A percentile compares a stretch with the other conserved stretches of the same genome.
phyloP scores from a whole-genome alignment of 2,329 filamentous ascomycete species.

The Tolypocladium sp. region DNA sequence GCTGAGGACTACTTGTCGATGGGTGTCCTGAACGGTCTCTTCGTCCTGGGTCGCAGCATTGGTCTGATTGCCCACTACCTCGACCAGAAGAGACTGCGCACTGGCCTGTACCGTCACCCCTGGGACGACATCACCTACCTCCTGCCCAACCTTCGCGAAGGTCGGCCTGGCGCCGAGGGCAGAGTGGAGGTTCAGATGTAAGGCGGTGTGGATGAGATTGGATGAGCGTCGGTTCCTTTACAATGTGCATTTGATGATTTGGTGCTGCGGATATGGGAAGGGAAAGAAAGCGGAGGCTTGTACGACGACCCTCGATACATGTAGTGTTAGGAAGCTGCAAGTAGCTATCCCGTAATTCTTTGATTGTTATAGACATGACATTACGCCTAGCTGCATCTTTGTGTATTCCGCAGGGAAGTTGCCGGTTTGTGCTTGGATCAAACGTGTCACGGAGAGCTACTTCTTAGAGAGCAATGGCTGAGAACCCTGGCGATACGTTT shows the following conservation, averaged over 20 bases:
- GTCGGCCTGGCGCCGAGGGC: slow-evolving; percentile 66
- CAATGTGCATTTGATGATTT: slow-evolving; percentile 23
- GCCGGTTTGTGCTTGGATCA: background rate
- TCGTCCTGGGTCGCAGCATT: slow-evolving; percentile 93
- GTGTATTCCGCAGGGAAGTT: background rate
- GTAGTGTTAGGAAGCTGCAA: slow-evolving; percentile 24
- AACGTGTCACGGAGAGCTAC: background rate
- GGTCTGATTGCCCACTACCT: slow-evolving; percentile 99
- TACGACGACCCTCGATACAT: slow-evolving; percentile 26
- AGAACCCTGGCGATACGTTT: background rate
- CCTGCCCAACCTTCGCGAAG: slow-evolving; percentile 68
- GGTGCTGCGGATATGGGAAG: slow-evolving; percentile 15
- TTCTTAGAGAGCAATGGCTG: background rate
- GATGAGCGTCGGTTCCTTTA: slow-evolving; percentile 17
- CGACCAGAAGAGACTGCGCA: slow-evolving; percentile 98
- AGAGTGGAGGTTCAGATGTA: slow-evolving; percentile 83
- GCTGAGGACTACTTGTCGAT: slow-evolving; percentile 98
- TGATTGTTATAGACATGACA: slow-evolving; percentile 22
- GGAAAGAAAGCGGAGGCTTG: slow-evolving; percentile 20
- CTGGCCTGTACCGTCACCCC: slow-evolving; percentile 96
- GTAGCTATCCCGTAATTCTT: slow-evolving; percentile 22
- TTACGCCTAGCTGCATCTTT: background rate
- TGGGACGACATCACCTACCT: slow-evolving; percentile 98
- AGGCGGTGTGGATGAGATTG: slow-evolving; percentile 13
- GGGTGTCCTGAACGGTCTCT: slow-evolving; percentile 98